phyloP scores from a whole-genome alignment of 2,329 filamentous ascomycete genomes.

The Zarea fungicola region DNA sequence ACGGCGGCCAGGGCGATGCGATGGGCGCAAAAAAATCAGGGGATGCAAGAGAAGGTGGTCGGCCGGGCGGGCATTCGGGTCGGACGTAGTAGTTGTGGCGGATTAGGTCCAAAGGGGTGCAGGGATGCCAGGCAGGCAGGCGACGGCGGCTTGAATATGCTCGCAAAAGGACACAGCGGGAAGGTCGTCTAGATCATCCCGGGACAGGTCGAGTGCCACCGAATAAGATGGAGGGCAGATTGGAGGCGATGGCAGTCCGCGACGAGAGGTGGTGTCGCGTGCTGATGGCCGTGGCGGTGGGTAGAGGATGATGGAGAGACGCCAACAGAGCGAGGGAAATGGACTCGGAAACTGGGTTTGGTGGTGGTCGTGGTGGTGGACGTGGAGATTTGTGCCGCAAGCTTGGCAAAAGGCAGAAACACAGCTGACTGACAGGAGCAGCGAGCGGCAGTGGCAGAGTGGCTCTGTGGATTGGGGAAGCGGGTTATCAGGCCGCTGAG shows the following conservation, averaged over 20 bases:
- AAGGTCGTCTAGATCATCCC: conserved; percentile 11
- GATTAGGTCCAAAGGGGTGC: conserved; percentile 10
- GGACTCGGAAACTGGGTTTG: too few species aligned
- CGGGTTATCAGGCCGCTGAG: too few species aligned
- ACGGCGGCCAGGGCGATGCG: background rate
- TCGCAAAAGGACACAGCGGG: conserved; percentile 5
- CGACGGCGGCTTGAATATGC: background rate
- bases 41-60: background rate
- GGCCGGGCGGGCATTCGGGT: conserved; percentile 8
- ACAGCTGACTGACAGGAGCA: too few species aligned
- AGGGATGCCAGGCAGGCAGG: background rate
- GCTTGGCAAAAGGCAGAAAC: too few species aligned
- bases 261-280: conserved; percentile 8
- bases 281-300: conserved; percentile 9
- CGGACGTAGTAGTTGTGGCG: background rate
- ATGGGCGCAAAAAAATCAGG: conserved; percentile 1
- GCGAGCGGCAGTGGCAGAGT: too few species aligned
- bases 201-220: background rate
- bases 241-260: background rate
- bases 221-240: background rate
- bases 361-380: too few species aligned
- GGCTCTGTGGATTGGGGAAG: too few species aligned
- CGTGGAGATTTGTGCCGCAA: too few species aligned
- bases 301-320: background rate
- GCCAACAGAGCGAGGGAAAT: conserved; percentile 15